phyloP scores from a whole-genome alignment of 352 stramenopile species.

The Aphanomyces invadans region DNA sequence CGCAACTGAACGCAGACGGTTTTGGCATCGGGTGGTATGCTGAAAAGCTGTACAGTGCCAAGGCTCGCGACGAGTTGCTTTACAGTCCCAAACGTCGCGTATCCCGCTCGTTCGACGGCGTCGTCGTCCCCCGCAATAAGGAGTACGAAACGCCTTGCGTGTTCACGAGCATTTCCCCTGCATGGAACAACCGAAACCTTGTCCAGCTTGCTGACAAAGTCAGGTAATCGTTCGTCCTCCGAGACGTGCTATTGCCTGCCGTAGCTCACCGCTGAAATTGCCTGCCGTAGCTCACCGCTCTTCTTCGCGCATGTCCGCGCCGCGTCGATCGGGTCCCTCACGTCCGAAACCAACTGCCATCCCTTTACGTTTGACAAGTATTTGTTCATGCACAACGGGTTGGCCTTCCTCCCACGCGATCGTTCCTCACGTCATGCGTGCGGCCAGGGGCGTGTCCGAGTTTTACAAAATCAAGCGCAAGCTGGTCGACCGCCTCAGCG shows the following conservation, averaged over 20 bases:
- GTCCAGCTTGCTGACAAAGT: slow-evolving; percentile 32
- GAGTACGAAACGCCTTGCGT: slow-evolving; percentile 29
- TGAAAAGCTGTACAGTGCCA: slow-evolving; percentile 25
- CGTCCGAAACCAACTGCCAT: slow-evolving; percentile 36
- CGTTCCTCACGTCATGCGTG: neutral
- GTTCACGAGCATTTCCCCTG: slow-evolving; percentile 32
- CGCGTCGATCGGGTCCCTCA: slow-evolving; percentile 33
- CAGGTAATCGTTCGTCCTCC: no score
- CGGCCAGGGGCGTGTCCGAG: slow-evolving; percentile 26
- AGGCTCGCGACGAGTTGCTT: slow-evolving; percentile 10
- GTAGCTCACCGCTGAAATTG: no score
- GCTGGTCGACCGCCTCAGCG: slow-evolving; percentile 30
- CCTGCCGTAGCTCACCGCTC: slow-evolving; percentile 22
- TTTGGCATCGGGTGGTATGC: slow-evolving; percentile 39
- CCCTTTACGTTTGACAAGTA: slow-evolving; percentile 45
- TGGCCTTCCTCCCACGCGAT: neutral
- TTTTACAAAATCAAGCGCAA: slow-evolving; percentile 34
- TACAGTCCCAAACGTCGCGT: slow-evolving; percentile 18
- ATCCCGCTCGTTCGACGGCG: slow-evolving; percentile 21
- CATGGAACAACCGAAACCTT: slow-evolving; percentile 37
- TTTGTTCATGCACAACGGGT: slow-evolving; percentile 53
- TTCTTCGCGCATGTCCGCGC: slow-evolving; percentile 47
- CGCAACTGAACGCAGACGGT: slow-evolving; percentile 34
- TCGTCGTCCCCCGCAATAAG: slow-evolving; percentile 18
- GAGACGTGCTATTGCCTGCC: no score